Evolutionary conservation across 1,284 basidiomycete genomes (phyloP), one percentile per base, ranked within the genome.

Genomic region (Microbotryomycetes sp.): DNA sequence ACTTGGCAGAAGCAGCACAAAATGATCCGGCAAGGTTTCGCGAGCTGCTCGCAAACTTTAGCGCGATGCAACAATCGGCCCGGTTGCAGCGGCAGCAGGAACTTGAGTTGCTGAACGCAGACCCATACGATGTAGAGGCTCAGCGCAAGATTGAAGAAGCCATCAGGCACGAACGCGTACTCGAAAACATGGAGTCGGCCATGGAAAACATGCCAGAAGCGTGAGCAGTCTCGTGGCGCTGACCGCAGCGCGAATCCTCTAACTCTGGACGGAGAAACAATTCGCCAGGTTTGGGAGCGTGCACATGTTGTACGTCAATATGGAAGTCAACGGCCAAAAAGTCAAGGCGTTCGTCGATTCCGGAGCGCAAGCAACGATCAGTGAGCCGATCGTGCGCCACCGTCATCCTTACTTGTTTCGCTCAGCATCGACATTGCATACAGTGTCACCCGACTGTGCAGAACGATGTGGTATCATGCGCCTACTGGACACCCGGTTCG

Each of bases 271-370:
- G n/a, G n/a, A n/a, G 52, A 55, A 1, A 18, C n/a, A 41, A 13
- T 9, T 41, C 59, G 71, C 24, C 72, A 76, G 62, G 64, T 98
- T 98, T 76, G 96, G 91, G 18, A 82, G 86, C 61, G 96, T 98
- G 13, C 88, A 85, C 2, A 98, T 98, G 96, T 86, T 98, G 54
- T 98, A 94, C 61, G 70, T 80, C 67, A 70, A 79, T 54, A 86
- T 94, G 0, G 92, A 97, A 72, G 91, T 98, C 3, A 98, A 98
- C 71, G 88, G 88, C 0, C 81, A 82, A 56, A 85, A 86, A 1
- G 85, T 97, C 41, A 96, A 93, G 74, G 96, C 96, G 0, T 98
- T 98, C 72, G 96, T 98, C 26, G 94, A 98, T 74, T 94, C 91
- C 67, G 94, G 94, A 27, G 94, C 96, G 3, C 96, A 98, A 71